Base-by-base conservation (phyloP, 106 monocot species). In the Dendrobium nobile region DNA sequence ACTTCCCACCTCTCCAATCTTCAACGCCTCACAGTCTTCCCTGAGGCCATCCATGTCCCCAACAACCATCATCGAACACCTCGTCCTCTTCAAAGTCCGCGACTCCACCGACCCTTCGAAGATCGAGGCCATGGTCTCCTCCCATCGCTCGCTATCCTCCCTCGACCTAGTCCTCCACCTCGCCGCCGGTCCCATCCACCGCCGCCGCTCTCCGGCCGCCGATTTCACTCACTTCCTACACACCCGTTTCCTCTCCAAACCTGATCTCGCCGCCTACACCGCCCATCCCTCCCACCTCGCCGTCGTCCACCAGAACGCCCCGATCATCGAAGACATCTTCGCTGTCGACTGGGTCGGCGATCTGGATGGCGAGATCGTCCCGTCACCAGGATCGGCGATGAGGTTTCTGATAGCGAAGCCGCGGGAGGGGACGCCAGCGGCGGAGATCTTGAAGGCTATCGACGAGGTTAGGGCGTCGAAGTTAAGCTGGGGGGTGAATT, bases 221-320 rank as follows among this genome's bases (percentile, higher is more conserved):
- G 85, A 79, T 22, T 92, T 90, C 85, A 90, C 87, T 27, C 88
- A 92, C 77, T 78, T 92, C 84, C 92, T 95, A 81, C 90, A 95
- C 90, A 79, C 81, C 82, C 94, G 94, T 81, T 91, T 89, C 84
- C 77, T 17, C 68, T 77, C 88, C 47, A 92, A 88, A 82, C 22
- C 78, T 41, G 92, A 88, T 73, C 95, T 95, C 54, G 82, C 86
- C 43, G 59, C 81, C 75, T 95, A 95, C 82, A 54, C 85, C 65
- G 73, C 68, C 27, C 87, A 92, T 56, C 92, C 90, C 18, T 67
- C 77, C 48, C 95, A 95, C 81, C 54, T 84, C 79, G 77, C 86
- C 27, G 87, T 88, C 84, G 88, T 95, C 51, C 77, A 67, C 41
- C 85, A 85, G 48, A 54, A 72, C 77, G 90, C 83, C 28, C 92